Evolutionary conservation across 108 stramenopile species (phyloP), one percentile per base, ranked within the genome.

Genomic region (Cylindrotheca closterium): DNA sequence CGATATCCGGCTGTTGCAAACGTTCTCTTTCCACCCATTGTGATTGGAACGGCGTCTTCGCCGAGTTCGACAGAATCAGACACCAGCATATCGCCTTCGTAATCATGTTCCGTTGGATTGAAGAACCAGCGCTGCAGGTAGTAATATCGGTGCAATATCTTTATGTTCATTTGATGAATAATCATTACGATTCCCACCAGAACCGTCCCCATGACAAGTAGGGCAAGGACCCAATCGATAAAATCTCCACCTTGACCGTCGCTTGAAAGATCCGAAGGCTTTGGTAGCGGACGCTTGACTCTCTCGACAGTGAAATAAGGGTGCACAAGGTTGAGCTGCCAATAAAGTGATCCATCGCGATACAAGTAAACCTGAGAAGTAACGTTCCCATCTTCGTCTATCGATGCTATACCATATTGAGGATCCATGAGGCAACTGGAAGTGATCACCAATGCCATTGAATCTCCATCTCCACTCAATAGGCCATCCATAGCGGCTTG

Each of bases 401-500:
- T 55, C 17, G 25, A 45, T 12, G 58, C 63, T 15, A 93, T 82
- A 10, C 73, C 81, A 68, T 85, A 93, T 62, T 75, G 75, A 28
- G 87, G 83, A 73, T 93, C 81, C 15, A 78, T 70, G 30, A 89
- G 80, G 55, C 92, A 93, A 28, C 49, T 55, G 0, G 80, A 65
- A 8, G 63, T 26, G 28, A 88, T 47, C 17, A 86, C 68, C 12
- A 74, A 72, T 53, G 79, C 79, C 77, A 89, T 84, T 18, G 70
- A 51, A 29, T 37, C 54, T 42, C 92, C 92, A 76, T 88, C 87
- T 26, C 88, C 92, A 51, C 86, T 84, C 33, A 90, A 62, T 7
- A 93, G 26, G 12, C 52, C 63, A 21, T 81, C 80, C 63, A 61
- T 68, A 1, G 68, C 64, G 51, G 71, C 75, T 60, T 80, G 78